phyloP scores from a whole-genome alignment of 1,139 yeast genomes.

The Yamadazyma jaroonii region DNA sequence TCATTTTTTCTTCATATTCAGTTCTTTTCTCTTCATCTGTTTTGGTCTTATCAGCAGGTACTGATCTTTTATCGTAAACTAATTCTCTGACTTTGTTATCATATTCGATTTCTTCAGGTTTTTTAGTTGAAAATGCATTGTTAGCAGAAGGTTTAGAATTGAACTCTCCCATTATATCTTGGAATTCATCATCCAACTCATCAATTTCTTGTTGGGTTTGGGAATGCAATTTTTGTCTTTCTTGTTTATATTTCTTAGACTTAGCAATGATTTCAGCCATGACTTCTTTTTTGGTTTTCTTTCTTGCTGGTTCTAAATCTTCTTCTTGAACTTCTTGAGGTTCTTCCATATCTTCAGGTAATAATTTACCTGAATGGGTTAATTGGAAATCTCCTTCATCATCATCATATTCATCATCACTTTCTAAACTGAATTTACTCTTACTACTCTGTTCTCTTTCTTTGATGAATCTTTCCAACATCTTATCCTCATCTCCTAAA shows the following conservation, averaged over 20 bases:
- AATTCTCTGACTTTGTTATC: constrained; percentile 78
- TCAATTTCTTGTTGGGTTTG: constrained; percentile 68
- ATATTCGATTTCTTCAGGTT: constrained; percentile 56
- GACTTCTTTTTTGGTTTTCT: constrained; percentile 89
- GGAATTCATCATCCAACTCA: constrained; percentile 77
- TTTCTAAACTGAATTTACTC: constrained; percentile 60
- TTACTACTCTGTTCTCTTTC: constrained; percentile 66
- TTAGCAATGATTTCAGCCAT: constrained; percentile 97
- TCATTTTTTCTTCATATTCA: constrained; percentile 66
- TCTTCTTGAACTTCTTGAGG: constrained; percentile 26
- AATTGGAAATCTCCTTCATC: constrained; percentile 49
- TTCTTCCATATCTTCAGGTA: constrained; percentile 35
- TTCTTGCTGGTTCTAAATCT: constrained; percentile 44
- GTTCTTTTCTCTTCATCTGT: constrained; percentile 79
- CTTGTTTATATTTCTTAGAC: constrained; percentile 84
- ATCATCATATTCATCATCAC: constrained; percentile 61
- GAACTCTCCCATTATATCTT: constrained; percentile 67
- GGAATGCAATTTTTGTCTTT: constrained; percentile 77
- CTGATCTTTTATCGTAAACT: constrained; percentile 82
- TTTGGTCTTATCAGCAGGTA: constrained; percentile 94
- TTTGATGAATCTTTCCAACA: constrained; percentile 90
- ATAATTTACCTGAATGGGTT: constrained; percentile 77
- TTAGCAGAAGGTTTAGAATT: constrained; percentile 17
- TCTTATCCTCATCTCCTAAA: constrained; percentile 82
- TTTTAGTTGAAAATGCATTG: constrained; percentile 27